Percentiles rank a stretch among this genome's conserved stretches.
phyloP scores from a whole-genome alignment of 176 grass and related monocot species.

The Cenchrus americanus region DNA sequence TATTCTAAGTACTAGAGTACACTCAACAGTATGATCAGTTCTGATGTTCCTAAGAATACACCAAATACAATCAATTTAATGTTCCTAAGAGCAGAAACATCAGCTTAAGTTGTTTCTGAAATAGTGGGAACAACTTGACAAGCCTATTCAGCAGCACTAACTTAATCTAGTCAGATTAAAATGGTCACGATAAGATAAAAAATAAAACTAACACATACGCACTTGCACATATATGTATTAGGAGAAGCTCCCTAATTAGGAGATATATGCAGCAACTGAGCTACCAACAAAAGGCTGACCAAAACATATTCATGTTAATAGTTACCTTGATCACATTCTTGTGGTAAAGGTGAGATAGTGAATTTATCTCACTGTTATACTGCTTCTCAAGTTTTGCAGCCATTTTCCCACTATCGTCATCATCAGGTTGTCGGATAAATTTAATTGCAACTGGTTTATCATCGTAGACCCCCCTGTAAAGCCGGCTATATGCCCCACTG shows the following conservation, averaged over 20 bases:
- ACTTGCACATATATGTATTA: background rate
- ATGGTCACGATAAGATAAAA: background rate
- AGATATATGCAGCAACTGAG: background rate
- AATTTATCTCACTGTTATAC: slow-evolving; percentile 74
- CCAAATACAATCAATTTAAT: background rate
- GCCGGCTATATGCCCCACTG: slow-evolving; percentile 60
- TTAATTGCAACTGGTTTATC: slow-evolving; percentile 76
- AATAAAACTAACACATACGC: background rate
- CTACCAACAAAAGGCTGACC: background rate
- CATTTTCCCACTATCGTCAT: slow-evolving; percentile 59
- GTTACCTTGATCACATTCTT: slow-evolving; percentile 82
- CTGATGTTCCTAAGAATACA: background rate
- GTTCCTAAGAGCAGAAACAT: background rate
- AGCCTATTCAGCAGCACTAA: background rate
- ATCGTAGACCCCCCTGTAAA: slow-evolving; percentile 72
- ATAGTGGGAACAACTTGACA: background rate
- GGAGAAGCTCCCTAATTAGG: background rate
- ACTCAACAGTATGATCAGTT: background rate
- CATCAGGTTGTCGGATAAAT: slow-evolving; percentile 63
- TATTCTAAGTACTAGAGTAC: background rate
- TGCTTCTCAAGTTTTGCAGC: slow-evolving; percentile 63
- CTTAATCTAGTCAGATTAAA: background rate
- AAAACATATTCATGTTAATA: background rate
- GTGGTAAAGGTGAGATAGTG: slow-evolving; percentile 68
- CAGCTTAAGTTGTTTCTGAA: background rate